Conservation (phyloP, 2,329 filamentous ascomycete genomes). For the Alternaria tenuissima region DNA sequence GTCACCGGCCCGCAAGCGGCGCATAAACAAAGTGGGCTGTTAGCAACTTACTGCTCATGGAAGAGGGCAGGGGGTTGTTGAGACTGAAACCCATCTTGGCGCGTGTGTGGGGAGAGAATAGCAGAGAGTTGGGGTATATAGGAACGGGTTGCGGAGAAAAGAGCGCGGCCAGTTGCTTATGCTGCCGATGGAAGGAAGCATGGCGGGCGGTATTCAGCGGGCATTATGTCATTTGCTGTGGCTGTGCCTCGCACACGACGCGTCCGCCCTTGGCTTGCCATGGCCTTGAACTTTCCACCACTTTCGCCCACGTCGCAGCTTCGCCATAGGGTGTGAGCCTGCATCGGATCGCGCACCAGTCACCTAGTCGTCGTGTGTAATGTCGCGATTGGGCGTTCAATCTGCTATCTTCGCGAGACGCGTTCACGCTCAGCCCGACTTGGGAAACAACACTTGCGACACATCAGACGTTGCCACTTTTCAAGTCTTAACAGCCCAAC, state of each 20-base stretch:
- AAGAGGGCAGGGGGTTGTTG: conserved; percentile 64
- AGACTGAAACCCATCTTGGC: conserved; percentile 56
- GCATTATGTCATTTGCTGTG: conserved; percentile 10
- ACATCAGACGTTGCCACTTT: not conserved
- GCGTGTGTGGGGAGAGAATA: conserved; percentile 10
- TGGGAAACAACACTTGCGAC: too few species aligned
- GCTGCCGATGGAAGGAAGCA: conserved; percentile 4
- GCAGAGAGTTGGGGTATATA: not conserved
- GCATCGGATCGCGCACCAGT: not conserved
- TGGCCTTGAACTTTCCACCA: not conserved
- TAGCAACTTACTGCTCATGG: conserved; percentile 59
- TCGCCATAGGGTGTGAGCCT: not conserved
- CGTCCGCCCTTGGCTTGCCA: conserved; percentile 3
- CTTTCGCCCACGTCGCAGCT: not conserved
- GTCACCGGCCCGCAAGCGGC: conserved; percentile 29
- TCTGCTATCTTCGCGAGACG: not conserved
- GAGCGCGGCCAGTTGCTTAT: conserved; percentile 5
- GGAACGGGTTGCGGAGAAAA: conserved; percentile 4
- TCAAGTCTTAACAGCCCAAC: not conserved
- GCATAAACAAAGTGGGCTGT: not conserved
- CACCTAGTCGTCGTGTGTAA: not conserved
- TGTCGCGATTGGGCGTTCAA: not conserved
- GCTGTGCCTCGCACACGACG: conserved; percentile 6
- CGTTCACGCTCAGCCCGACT: not conserved
- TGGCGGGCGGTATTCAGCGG: conserved; percentile 4